A percentile compares a stretch with the other conserved stretches of the same genome.
phyloP scores from a whole-genome alignment of 2,329 filamentous ascomycete species.

The Colletotrichum camelliae region DNA sequence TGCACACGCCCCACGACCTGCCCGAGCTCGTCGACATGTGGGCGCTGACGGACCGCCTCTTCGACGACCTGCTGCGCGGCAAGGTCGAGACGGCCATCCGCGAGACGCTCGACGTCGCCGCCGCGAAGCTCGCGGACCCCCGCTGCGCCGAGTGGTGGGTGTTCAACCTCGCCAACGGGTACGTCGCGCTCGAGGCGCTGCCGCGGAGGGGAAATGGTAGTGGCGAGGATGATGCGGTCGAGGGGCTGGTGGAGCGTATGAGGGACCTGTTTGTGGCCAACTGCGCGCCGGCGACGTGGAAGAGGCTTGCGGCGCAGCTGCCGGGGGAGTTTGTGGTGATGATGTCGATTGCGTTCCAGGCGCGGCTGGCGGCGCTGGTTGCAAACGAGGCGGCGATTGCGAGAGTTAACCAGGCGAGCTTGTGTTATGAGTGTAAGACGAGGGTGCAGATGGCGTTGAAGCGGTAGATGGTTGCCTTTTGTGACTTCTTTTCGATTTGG shows the following conservation, averaged over 20 bases:
- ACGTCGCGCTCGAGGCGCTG: constrained; percentile 1
- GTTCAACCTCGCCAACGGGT: constrained; percentile 5
- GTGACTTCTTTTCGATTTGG: background rate
- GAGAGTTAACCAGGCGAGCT: constrained; percentile 3
- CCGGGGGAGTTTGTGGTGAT: background rate
- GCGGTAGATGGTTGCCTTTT: background rate
- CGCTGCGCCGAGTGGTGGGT: constrained; percentile 14
- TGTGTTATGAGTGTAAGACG: constrained; percentile 19
- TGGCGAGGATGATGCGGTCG: background rate
- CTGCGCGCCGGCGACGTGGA: constrained; percentile 2
- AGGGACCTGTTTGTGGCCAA: constrained; percentile 2
- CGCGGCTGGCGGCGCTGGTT: constrained; percentile 1
- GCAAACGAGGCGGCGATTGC: constrained; percentile 13
- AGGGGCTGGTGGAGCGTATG: background rate
- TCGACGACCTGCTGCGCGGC: constrained; percentile 11
- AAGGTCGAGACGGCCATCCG: constrained; percentile 14
- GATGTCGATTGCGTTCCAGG: constrained; percentile 14
- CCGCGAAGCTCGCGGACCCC: background rate
- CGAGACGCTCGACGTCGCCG: constrained; percentile 11
- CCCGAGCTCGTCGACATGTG: constrained; percentile 13
- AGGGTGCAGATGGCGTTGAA: constrained; percentile 3
- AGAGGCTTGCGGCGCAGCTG: background rate
- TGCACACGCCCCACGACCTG: constrained; percentile 12
- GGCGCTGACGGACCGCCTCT: constrained; percentile 13
- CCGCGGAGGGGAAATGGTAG: background rate